Base-by-base conservation (phyloP, 495 filamentous ascomycete species). In the Astrocystis sublimbata region DNA sequence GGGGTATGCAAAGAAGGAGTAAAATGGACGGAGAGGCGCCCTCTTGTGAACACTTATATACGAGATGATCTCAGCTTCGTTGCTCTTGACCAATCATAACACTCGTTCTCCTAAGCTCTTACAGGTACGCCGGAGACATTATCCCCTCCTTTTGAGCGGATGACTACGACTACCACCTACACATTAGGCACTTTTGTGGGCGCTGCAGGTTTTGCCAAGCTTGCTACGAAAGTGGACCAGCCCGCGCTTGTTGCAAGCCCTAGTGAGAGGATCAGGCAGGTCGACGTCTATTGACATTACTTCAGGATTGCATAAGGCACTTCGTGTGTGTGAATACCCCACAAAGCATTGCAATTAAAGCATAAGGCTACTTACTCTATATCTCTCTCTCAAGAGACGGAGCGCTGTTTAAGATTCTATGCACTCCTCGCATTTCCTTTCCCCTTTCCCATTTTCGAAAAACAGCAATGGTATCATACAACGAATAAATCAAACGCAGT, bases 401-500 rank as follows among this genome's bases (percentile, higher is more conserved):
- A 13, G 35, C 33, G 17, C 28, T 46, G 24, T 53, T 38, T 36
- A 17, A 33, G 50, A 60, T 35, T 41, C 38, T 13, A 23, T 49
- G 31, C 19, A 35, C 4, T 35, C 21, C 28, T 31, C 38, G 2
- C 46, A 4, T 49, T 26, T 26, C 24, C 10, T 24, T 47, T 47
- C 43, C 41, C 31, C 15, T 17, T 30, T 19, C 41, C 26, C 42
- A 43, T 15, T 49, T 19, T 7, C 41, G 13, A 23, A 52, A 13
- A 8, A 45, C 21, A 61, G 23, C 49, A 43, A 45, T 52, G 38
- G 28, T 61, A 61, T 52, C 47, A 42, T 36, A n/a, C 17, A 1
- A 45, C 28, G 19, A 61, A 45, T 17, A 7, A 53, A 45, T 40
- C 56, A 62, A 55, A 62, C 46, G 41, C 41, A 38, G n/a, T 30